Evolutionary conservation across 768 basidiomycete species (phyloP), one percentile per base, ranked within the genome.

Genomic region (Lyophyllum atratum): DNA sequence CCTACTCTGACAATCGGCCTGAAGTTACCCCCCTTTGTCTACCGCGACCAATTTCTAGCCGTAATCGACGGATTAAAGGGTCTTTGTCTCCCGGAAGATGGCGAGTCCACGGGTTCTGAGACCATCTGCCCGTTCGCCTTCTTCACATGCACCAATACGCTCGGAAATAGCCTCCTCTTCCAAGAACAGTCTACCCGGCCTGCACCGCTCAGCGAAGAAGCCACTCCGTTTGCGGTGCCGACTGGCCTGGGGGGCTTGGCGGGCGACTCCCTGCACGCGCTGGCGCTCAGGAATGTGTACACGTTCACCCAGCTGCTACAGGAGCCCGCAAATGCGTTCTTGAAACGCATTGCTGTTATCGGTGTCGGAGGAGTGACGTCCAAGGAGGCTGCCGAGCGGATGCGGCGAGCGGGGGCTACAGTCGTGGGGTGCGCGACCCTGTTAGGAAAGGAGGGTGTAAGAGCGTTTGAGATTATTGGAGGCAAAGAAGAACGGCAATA

Each of bases 341-440:
- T 92, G 37, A 68, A 68, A 26, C 64, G 73, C 2, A 81, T 93
- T 53, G 74, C 74, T 49, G 75, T 94, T 53, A 81, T 95, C 45
- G 93, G 92, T 2, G 87, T 89, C n/a, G 93, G 93, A 1, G 93
- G 93, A 5, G 90, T 93, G 17, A 86, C 82, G 2, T 81, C 81
- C 21, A 72, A 75, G 5, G 86, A 74, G 21, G 86, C 84, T 2
- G 84, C 79, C 12, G 68, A 72, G 51, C 78, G 93, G 53, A 94
- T 94, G 91, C 73, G 75, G n/a, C 74, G 75, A 45, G 90, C 85
- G 10, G 92, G 93, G 3, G 93, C 93, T 9, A 71, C 75, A 47
- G 83, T 86, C 1, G 86, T 95, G 5, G 93, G 84, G 2, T 76
- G 77, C 59, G 82, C 81, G 11, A 82, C 81, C 14, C 57, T 81